These are phyloP conservation scores for Firmiana major DNA, from an alignment of 345 rosid species.

Conservation along the genomic window DNA sequence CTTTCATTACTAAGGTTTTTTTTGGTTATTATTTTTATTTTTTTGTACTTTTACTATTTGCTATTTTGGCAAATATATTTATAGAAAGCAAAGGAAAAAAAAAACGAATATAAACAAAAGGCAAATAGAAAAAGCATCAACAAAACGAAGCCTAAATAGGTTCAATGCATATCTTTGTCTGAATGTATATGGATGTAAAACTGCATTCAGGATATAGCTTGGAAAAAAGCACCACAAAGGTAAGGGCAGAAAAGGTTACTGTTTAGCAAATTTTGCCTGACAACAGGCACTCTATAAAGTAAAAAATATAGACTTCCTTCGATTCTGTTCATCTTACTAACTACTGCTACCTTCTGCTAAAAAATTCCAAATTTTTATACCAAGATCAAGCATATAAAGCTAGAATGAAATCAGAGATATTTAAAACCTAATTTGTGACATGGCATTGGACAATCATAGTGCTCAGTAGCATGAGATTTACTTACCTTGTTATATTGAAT, in stretches of 20 bases:
- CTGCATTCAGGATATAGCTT: neutral
- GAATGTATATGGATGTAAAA: neutral
- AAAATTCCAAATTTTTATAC: neutral
- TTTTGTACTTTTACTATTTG: neutral
- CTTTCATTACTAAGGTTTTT: neutral
- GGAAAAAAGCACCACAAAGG: neutral
- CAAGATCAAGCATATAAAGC: neutral
- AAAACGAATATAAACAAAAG: no score
- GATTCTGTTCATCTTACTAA: neutral
- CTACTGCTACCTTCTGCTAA: neutral
- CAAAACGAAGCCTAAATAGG: neutral
- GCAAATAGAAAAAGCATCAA: neutral
- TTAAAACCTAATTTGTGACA: neutral
- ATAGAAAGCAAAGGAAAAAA: neutral
- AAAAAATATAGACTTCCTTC: neutral
- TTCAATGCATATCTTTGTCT: neutral
- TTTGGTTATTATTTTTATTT: no score
- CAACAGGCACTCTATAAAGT: neutral
- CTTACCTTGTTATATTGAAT: slow-evolving; percentile 72
- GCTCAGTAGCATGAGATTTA: slow-evolving; percentile 2
- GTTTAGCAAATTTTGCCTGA: neutral
- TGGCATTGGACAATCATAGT: neutral
- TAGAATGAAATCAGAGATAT: neutral
- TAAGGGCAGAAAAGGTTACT: neutral
- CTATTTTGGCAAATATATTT: neutral